Evolutionary conservation across 306 rosid species (phyloP).

Genomic region (Adenanthera pavonina): DNA sequence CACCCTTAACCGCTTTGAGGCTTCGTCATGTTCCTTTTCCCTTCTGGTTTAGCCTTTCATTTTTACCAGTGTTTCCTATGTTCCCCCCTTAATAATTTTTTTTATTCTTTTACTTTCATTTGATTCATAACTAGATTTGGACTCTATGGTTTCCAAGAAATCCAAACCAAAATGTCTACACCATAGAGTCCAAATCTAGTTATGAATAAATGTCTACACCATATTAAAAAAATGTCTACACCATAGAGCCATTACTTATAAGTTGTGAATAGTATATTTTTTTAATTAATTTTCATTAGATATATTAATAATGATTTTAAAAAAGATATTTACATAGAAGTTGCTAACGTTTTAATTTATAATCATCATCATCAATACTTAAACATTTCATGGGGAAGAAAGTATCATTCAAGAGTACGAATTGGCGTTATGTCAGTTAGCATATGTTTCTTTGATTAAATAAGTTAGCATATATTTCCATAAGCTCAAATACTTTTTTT

Average conservation of each 20-base stretch:
- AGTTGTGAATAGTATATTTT: too few species aligned
- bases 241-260: too few species aligned
- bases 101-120: too few species aligned
- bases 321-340: neutral
- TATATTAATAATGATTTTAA: neutral
- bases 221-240: too few species aligned
- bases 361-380: neutral
- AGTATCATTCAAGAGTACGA: neutral
- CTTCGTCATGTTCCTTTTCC: slow-evolving; percentile 62
- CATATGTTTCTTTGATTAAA: too few species aligned
- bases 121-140: too few species aligned
- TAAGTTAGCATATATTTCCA: neutral
- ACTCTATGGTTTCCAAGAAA: too few species aligned
- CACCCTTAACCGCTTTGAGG: slow-evolving; percentile 69
- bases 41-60: slow-evolving; percentile 49
- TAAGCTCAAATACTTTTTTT: neutral
- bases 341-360: slow-evolving; percentile 30
- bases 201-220: too few species aligned
- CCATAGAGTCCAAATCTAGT: too few species aligned
- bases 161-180: too few species aligned
- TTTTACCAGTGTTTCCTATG: slow-evolving; percentile 58
- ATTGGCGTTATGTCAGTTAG: too few species aligned
- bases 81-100: slow-evolving; percentile 1
- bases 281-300: too few species aligned
- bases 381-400: neutral